Evolutionary conservation across 768 basidiomycete species (phyloP).

Genomic region (Mycena kentingensis): DNA sequence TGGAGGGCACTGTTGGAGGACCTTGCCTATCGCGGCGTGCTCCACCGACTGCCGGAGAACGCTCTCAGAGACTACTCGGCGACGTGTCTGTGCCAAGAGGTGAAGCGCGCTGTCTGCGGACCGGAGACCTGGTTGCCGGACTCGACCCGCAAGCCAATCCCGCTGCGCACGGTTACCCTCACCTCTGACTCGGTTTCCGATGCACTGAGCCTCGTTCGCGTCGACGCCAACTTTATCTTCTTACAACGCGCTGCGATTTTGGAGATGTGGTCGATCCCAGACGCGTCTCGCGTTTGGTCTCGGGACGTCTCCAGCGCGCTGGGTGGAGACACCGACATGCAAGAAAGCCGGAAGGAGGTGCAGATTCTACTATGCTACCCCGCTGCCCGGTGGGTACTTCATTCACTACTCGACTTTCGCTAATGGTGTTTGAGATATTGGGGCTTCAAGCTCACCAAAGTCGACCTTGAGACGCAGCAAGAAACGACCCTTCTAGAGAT

Average conservation of each 20-base stretch:
- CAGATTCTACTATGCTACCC: background rate
- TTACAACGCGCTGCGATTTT: background rate
- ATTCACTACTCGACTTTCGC: background rate
- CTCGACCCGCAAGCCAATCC: background rate
- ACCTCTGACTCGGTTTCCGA: background rate
- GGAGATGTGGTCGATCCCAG: background rate
- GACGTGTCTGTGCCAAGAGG: background rate
- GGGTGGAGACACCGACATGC: background rate
- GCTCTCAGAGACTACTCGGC: background rate
- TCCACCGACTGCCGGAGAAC: background rate
- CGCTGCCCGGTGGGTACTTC: background rate
- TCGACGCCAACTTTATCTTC: background rate
- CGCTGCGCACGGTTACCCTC: background rate
- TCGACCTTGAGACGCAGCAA: background rate
- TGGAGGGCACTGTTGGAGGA: background rate
- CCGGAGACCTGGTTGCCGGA: conserved; percentile 2
- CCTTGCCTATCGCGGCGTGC: background rate
- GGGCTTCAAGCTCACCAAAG: background rate
- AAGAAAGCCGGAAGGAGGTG: background rate
- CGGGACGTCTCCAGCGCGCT: background rate
- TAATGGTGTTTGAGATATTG: background rate
- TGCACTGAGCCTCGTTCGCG: background rate
- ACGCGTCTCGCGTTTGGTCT: background rate
- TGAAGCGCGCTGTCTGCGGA: background rate
- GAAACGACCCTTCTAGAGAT: background rate